phyloP scores from a whole-genome alignment of 768 basidiomycete species.

The Tricholoma bakamatsutake region DNA sequence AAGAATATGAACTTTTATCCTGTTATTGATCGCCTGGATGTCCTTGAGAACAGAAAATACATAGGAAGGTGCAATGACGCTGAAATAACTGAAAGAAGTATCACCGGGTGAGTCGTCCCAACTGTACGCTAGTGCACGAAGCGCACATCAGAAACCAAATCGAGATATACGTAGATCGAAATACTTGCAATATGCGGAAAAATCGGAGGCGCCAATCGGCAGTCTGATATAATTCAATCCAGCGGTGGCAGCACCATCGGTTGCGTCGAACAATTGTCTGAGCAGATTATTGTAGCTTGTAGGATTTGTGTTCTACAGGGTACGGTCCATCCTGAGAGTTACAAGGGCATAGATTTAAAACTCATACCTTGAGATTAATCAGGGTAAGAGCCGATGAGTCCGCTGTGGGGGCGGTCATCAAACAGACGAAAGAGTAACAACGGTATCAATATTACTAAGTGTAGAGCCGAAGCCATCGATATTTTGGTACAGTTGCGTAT shows the following conservation, averaged over 20 bases:
- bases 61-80: slow-evolving; percentile 55
- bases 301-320: slow-evolving; percentile 39
- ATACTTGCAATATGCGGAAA: slow-evolving; percentile 48
- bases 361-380: slow-evolving; percentile 56
- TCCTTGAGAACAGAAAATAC: slow-evolving; percentile 60
- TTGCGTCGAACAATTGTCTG: slow-evolving; percentile 53
- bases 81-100: slow-evolving; percentile 51
- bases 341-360: not conserved
- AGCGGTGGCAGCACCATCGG: slow-evolving; percentile 55
- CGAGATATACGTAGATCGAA: not conserved
- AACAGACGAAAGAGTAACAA: not conserved
- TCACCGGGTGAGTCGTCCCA: slow-evolving; percentile 62
- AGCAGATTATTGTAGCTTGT: slow-evolving; percentile 55
- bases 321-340: not conserved
- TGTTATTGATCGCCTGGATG: slow-evolving; percentile 51
- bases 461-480: slow-evolving; percentile 65
- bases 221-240: slow-evolving; percentile 67
- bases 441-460: slow-evolving; percentile 38
- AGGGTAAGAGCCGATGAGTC: slow-evolving; percentile 64
- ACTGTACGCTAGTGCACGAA: slow-evolving; percentile 43
- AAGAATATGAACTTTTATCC: slow-evolving; percentile 49
- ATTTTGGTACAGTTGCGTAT: slow-evolving; percentile 48
- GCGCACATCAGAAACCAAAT: not conserved
- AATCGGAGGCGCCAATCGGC: slow-evolving; percentile 70
- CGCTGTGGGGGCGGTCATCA: slow-evolving; percentile 31